Evolutionary conservation across 2,329 filamentous ascomycete genomes (phyloP).

Genomic region (Leptosphaerulina australis): DNA sequence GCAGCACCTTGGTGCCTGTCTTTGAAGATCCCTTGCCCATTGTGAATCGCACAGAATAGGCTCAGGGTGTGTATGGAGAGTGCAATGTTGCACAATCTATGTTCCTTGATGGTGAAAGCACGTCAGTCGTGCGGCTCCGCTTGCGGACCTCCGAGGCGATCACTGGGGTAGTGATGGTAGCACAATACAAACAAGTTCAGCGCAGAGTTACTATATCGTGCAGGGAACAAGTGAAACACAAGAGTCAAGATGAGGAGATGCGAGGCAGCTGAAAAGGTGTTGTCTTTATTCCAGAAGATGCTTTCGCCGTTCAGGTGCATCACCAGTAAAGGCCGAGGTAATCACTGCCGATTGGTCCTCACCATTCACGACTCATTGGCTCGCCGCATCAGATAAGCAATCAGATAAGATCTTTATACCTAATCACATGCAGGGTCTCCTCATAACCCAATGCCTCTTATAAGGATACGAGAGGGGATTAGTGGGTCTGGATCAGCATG

Average conservation of each 20-base stretch:
- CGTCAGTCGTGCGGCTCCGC: slow-evolving; percentile 19
- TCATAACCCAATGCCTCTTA: not conserved
- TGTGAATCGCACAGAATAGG: slow-evolving; percentile 9
- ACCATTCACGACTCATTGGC: slow-evolving; percentile 1
- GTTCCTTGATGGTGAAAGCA: slow-evolving; percentile 5
- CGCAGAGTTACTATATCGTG: not conserved
- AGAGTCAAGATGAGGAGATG: not conserved
- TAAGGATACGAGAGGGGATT: slow-evolving; percentile 1
- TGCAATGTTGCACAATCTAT: not conserved
- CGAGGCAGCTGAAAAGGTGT: slow-evolving; percentile 6
- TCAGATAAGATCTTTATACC: slow-evolving; percentile 22
- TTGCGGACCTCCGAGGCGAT: slow-evolving; percentile 8
- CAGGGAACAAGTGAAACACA: not conserved
- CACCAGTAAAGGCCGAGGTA: slow-evolving; percentile 14
- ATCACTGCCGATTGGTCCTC: slow-evolving; percentile 6
- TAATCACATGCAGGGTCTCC: slow-evolving; percentile 8
- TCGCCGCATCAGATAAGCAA: not conserved
- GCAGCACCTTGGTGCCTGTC: slow-evolving; percentile 57
- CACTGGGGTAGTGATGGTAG: slow-evolving; percentile 1
- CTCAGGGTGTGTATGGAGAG: not conserved
- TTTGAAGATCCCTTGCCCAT: slow-evolving; percentile 48
- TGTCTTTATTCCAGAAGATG: slow-evolving; percentile 29
- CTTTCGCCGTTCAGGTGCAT: slow-evolving; percentile 17
- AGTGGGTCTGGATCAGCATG: not conserved
- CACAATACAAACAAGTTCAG: not conserved